Conservation (phyloP, 257 asterid species). For the Mentha longifolia region DNA sequence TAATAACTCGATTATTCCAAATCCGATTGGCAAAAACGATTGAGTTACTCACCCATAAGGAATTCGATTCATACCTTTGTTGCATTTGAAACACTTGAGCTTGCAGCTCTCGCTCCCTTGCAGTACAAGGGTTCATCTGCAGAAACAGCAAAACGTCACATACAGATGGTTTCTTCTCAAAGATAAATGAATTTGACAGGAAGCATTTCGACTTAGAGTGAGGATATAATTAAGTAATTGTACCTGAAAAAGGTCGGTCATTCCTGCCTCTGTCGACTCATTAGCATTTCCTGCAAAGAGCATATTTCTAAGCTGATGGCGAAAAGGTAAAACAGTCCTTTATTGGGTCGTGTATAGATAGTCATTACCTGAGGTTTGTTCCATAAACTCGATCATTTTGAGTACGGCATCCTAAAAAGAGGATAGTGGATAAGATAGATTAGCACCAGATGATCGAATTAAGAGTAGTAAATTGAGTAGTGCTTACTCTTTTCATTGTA, state of each 20-base stretch:
- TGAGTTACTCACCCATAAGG: too few species aligned
- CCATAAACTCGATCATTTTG: slow-evolving; percentile 78
- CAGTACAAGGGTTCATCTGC: slow-evolving; percentile 50
- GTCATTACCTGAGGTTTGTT: slow-evolving; percentile 75
- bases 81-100: slow-evolving; percentile 84
- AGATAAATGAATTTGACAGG: neutral
- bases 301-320: slow-evolving; percentile 15
- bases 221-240: neutral
- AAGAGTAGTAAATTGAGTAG: slow-evolving; percentile 27
- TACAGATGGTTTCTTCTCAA: neutral
- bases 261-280: slow-evolving; percentile 62
- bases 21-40: too few species aligned
- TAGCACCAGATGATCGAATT: slow-evolving; percentile 37
- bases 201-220: neutral
- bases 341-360: slow-evolving; percentile 1
- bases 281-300: slow-evolving; percentile 53
- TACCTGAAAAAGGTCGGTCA: slow-evolving; percentile 72
- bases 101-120: slow-evolving; percentile 77
- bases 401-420: slow-evolving; percentile 75
- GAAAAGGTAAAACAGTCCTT: neutral
- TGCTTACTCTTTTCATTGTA: slow-evolving; percentile 73
- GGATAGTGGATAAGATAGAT: slow-evolving; percentile 29
- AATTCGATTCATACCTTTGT: slow-evolving; percentile 57
- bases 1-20: too few species aligned
- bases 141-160: slow-evolving; percentile 12